Percentiles rank a stretch among this genome's conserved stretches.
These are phyloP conservation scores for Lineolata rhizophorae DNA, from an alignment of 495 filamentous ascomycete genomes.

Conservation along the genomic window DNA sequence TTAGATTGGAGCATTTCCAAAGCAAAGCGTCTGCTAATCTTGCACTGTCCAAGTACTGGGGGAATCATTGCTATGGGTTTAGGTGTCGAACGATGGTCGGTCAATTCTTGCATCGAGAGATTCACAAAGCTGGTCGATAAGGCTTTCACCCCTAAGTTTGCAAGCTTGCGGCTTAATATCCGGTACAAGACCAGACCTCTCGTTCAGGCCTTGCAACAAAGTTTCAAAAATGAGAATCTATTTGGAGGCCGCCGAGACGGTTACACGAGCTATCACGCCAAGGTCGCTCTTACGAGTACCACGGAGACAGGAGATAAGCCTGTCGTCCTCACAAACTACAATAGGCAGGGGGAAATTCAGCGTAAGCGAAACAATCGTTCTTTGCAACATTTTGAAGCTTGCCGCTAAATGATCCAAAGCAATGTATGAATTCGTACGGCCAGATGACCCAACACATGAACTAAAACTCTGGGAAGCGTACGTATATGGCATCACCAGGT, in stretches of 20 bases:
- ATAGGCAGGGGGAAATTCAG: slow-evolving; percentile 7
- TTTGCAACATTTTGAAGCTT: too few species aligned
- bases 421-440: slow-evolving; percentile 7
- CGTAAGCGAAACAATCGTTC: not conserved
- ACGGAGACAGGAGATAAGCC: slow-evolving; percentile 12
- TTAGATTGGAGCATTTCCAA: not conserved
- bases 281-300: slow-evolving; percentile 25
- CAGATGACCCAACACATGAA: slow-evolving; percentile 17
- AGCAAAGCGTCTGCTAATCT: too few species aligned
- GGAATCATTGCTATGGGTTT: slow-evolving; percentile 33
- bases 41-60: slow-evolving; percentile 20
- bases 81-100: slow-evolving; percentile 24
- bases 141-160: slow-evolving; percentile 19
- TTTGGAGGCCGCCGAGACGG: slow-evolving; percentile 20
- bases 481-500: slow-evolving; percentile 2
- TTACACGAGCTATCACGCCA: slow-evolving; percentile 9
- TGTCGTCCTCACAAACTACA: slow-evolving; percentile 27
- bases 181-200: slow-evolving; percentile 22
- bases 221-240: slow-evolving; percentile 16
- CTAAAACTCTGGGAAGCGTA: slow-evolving; percentile 26
- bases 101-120: slow-evolving; percentile 17
- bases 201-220: slow-evolving; percentile 13
- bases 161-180: slow-evolving; percentile 10
- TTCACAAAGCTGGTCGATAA: slow-evolving; percentile 20
- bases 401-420: not conserved